Percentiles rank a stretch among this genome's conserved stretches.
These are phyloP conservation scores for Aspergillus sp. DNA, from an alignment of 2,329 filamentous ascomycete species.

Conservation along the genomic window DNA sequence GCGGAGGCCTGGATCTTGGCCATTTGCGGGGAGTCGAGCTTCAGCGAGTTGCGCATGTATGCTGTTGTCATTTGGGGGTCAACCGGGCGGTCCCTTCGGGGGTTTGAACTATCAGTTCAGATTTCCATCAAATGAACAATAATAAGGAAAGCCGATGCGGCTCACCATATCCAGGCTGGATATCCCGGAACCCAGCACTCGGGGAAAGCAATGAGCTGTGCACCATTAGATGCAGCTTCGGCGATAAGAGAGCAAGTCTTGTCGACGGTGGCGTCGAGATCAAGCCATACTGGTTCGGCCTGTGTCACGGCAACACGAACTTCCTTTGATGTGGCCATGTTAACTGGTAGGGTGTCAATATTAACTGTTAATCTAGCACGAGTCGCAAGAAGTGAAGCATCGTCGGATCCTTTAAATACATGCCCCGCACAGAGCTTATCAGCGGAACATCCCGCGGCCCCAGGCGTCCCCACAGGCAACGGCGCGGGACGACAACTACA, in stretches of 20 bases:
- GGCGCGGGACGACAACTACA: too few species aligned
- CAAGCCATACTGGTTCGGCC: slow-evolving; percentile 61
- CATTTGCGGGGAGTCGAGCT: slow-evolving; percentile 37
- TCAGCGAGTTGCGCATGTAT: slow-evolving; percentile 37
- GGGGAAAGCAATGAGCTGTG: slow-evolving; percentile 56
- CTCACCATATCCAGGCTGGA: slow-evolving; percentile 49
- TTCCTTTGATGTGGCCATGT: background rate
- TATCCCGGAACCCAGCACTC: slow-evolving; percentile 59
- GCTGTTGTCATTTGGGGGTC: slow-evolving; percentile 29
- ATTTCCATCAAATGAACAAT: too few species aligned
- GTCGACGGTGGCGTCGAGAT: slow-evolving; percentile 53
- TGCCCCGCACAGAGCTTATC: too few species aligned
- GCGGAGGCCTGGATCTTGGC: slow-evolving; percentile 34
- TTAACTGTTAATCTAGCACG: too few species aligned
- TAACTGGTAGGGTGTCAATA: too few species aligned
- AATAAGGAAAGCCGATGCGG: too few species aligned
- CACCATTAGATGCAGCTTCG: slow-evolving; percentile 54
- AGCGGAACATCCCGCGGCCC: too few species aligned
- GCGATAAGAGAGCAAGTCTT: slow-evolving; percentile 60
- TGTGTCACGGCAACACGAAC: slow-evolving; percentile 36
- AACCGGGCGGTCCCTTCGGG: slow-evolving; percentile 30
- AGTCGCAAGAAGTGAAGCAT: too few species aligned
- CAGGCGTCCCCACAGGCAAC: too few species aligned
- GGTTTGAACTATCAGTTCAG: too few species aligned
- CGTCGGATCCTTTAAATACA: too few species aligned